Conservation (phyloP, 1,284 basidiomycete species). For the Boletus albobrunnescens region DNA sequence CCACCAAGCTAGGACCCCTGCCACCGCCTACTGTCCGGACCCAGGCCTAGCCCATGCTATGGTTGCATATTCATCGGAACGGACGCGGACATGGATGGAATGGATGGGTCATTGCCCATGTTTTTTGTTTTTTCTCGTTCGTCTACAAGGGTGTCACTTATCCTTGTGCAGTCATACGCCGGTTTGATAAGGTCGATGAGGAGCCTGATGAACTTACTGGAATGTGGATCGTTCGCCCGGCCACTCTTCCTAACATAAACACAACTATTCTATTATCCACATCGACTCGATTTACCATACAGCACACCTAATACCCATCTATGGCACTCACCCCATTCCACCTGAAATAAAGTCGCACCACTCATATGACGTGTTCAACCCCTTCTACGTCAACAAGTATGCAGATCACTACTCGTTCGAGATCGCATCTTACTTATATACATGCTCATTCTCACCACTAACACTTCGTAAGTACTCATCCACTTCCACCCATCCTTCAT, state of each 20-base stretch:
- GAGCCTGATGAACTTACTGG: conserved; percentile 11
- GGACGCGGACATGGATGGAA: neutral
- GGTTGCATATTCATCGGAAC: conserved; percentile 26
- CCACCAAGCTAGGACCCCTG: too few relatives aligned
- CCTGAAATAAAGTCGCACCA: conserved; percentile 1
- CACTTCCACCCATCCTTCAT: too few relatives aligned
- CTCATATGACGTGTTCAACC: conserved; percentile 5
- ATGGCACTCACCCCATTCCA: conserved; percentile 1
- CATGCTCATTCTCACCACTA: too few relatives aligned
- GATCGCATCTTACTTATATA: conserved; percentile 2
- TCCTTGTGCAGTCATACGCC: conserved; percentile 13
- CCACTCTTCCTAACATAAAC: conserved; percentile 1
- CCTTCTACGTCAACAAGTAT: conserved; percentile 12
- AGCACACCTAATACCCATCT: conserved; percentile 11
- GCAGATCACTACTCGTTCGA: conserved; percentile 10
- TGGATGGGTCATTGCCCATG: conserved; percentile 18
- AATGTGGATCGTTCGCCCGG: conserved; percentile 19
- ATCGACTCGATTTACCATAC: conserved; percentile 8
- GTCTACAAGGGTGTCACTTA: conserved; percentile 1
- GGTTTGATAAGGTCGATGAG: conserved; percentile 15
- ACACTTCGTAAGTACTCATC: too few relatives aligned
- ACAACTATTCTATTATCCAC: conserved; percentile 10
- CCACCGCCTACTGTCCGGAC: too few relatives aligned
- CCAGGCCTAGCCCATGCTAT: neutral
- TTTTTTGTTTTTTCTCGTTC: conserved; percentile 16